Evolutionary conservation across 2,329 filamentous ascomycete species (phyloP), one percentile per base, ranked within the genome.

Genomic region (Phialophora tarda): DNA sequence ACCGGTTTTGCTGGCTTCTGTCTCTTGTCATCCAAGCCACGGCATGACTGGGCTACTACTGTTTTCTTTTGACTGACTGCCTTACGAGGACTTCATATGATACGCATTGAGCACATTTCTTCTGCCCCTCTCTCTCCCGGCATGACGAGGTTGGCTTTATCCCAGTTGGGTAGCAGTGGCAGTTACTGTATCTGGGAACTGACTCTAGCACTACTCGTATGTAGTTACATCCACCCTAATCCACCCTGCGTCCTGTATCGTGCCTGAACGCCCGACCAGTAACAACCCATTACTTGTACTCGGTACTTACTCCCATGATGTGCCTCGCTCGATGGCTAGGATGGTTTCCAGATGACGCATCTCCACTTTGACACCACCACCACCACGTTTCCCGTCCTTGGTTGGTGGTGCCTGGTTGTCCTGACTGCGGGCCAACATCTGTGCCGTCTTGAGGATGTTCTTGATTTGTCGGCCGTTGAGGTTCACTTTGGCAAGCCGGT

Each of bases 381-480:
- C 38, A 23, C 58, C 57, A 58, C 63, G 56, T 58, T 63, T 47
- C 47, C 44, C 51, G 62, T 63, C 54, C 26, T 53, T 66, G 44
- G 50, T 48, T 21, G 48, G 61, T 21, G 48, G 61, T 62, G 58
- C 67, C 61, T 69, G 61, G 34, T 28, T 41, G 30, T 47, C 59
- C 12, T 61, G 44, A 30, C 67, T 65, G 24, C 63, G 62, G 30
- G 80, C 80, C 44, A 82, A 72, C 28, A 81, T 72, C 61, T 79
- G 75, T 3, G 80, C 77, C 3, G 79, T 79, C 72, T 80, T 80
- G 41, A 82, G 71, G 59, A 78, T 73, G 64, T 82, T 82, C 71
- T 82, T 82, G 68, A 83, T 82, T 72, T 82, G 74, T 51, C 77
- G 69, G 1, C 78, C 77, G 59, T 74, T 74, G 60, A 75, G 60